Percentiles rank a stretch among this genome's conserved stretches.
Conservation (phyloP, 2,329 filamentous ascomycete genomes). For the Mariannaea sp. region DNA sequence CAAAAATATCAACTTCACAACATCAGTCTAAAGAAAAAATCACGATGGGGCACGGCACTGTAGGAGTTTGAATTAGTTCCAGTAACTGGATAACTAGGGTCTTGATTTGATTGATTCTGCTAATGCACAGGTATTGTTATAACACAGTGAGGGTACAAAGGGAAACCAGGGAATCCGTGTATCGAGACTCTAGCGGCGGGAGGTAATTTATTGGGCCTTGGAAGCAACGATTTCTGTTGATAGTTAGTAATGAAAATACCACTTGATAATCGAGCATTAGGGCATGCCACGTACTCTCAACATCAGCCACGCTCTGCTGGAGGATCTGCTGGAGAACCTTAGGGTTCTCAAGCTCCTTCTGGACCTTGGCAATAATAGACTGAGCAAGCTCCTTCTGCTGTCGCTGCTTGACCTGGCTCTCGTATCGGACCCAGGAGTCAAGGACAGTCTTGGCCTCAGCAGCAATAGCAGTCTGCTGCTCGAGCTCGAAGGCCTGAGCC, state of each 20-base stretch:
- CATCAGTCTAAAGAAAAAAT: constrained; percentile 23
- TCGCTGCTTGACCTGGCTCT: constrained; percentile 97
- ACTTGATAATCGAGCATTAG: not conserved
- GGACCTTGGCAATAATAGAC: constrained; percentile 93
- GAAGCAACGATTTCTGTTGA: constrained; percentile 63
- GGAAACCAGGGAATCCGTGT: constrained; percentile 49
- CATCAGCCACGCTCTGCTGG: constrained; percentile 92
- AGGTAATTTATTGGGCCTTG: constrained; percentile 64
- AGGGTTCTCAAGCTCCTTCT: constrained; percentile 98
- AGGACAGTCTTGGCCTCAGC: constrained; percentile 93
- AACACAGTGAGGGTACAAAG: constrained; percentile 60
- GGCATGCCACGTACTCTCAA: constrained; percentile 74
- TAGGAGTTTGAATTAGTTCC: constrained; percentile 14
- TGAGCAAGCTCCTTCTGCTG: constrained; percentile 97
- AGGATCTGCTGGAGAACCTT: constrained; percentile 97
- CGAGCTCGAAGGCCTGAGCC: constrained; percentile 93
- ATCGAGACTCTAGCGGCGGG: constrained; percentile 42
- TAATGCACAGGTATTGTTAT: constrained; percentile 67
- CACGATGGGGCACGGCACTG: constrained; percentile 28
- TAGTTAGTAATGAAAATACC: constrained; percentile 41
- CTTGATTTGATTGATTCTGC: constrained; percentile 52
- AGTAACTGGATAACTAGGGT: constrained; percentile 35
- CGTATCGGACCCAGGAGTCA: constrained; percentile 98
- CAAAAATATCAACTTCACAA: constrained; percentile 27
- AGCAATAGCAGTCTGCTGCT: constrained; percentile 92